Percentiles rank a stretch among this genome's conserved stretches.
These are phyloP conservation scores for Xerocomus amazonicus DNA, from an alignment of 1,284 basidiomycete genomes.

Conservation along the genomic window DNA sequence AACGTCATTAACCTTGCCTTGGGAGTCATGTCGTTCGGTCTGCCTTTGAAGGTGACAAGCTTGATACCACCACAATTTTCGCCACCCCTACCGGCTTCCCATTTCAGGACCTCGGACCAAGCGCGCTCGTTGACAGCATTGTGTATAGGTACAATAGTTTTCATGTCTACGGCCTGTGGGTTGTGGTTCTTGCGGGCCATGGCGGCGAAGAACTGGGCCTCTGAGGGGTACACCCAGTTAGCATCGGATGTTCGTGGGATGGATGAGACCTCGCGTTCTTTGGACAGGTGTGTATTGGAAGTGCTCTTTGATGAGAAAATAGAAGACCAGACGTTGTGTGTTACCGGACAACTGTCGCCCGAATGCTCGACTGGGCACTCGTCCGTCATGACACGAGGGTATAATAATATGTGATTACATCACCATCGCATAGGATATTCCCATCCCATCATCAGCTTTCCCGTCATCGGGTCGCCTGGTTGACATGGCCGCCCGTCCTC, in stretches of 20 bases:
- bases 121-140: constrained; percentile 99
- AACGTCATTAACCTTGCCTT: constrained; percentile 81
- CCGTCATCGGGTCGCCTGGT: no score
- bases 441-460: background rate
- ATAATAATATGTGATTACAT: constrained; percentile 1
- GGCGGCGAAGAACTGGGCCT: constrained; percentile 94
- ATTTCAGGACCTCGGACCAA: constrained; percentile 87
- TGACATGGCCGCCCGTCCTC: no score
- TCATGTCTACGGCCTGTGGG: constrained; percentile 83
- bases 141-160: constrained; percentile 95
- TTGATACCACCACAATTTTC: constrained; percentile 80
- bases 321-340: constrained; percentile 49
- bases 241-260: constrained; percentile 73
- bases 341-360: constrained; percentile 43
- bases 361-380: constrained; percentile 58
- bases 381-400: constrained; percentile 34
- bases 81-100: constrained; percentile 81
- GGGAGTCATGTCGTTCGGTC: constrained; percentile 70
- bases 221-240: constrained; percentile 98
- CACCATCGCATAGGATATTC: background rate
- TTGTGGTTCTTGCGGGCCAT: constrained; percentile 93
- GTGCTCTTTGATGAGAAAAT: constrained; percentile 36
- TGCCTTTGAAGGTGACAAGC: constrained; percentile 84
- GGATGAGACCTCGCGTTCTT: constrained; percentile 79
- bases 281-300: constrained; percentile 44